Evolutionary conservation across 192 early-diverging fungal species (phyloP), one percentile per base, ranked within the genome.

Genomic region (Thamnidium elegans): DNA sequence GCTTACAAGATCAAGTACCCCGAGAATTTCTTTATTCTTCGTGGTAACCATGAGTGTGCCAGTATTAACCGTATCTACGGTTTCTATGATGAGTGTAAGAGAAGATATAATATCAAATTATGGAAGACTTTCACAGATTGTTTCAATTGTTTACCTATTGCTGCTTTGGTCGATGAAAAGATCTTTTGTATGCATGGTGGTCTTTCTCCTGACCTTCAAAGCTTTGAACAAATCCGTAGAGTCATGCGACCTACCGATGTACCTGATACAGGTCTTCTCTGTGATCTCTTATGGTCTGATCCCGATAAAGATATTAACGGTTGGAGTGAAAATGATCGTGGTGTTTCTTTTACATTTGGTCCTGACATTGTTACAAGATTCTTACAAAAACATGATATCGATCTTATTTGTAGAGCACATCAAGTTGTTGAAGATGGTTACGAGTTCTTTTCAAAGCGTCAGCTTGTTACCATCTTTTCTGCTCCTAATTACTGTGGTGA

Each of bases 51-150:
- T 78, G 96, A 99, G 78, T 93, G 92, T 69, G 96, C 96, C 7
- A 93, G 91, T 71, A 74, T 74, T 32, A 74, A 74, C 39, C 60
- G 72, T 65, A 96, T 98, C 69, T 98, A 98, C 75, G 96, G 96
- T 32, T 98, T 98, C 79, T 98, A 97, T 76, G 91, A 98, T 73
- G 96, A 98, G 76, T 95, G 96, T 94, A 78, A 73, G 75, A 81
- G 96, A 72, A 79, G 96, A 62, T 97, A 97, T 81, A 97, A 98
- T 81, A 96, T 97, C 81, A 95, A 95, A 77, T 80, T 98, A 55
- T 98, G 96, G 96, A 98, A 98, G 77, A 96, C 92, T n/a, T 98
- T 98, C 70, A 98, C 94, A 19, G 95, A 98, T 79, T 98, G 95
- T 74, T 98, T 98, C 83, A 98, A 98, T 78, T 98, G 95, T 68